Evolutionary conservation across 2,329 filamentous ascomycete genomes (phyloP), one percentile per base, ranked within the genome.

Genomic region (Chaetomium sp.): DNA sequence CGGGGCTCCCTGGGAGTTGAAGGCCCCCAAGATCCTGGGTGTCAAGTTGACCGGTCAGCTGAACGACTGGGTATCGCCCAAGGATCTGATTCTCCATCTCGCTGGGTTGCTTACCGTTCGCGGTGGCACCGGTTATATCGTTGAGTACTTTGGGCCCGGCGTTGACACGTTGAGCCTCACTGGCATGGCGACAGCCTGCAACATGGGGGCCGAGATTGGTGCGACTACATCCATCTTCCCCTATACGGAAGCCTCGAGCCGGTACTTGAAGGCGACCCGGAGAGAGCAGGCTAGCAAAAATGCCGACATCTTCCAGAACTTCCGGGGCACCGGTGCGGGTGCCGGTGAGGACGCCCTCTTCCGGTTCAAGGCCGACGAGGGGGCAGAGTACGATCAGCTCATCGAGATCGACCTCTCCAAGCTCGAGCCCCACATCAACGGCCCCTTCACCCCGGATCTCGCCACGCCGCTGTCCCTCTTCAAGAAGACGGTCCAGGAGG

Each of bases 161-260:
- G 91, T 98, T 2, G 87, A 97, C 69, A 90, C 92, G 0, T 84
- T 99, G 59, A 96, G 92, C 78, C 90, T 88, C 72, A 99, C 94
- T 0, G 95, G 94, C 67, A 96, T 96, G 92, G 90, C 92, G 1
- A 98, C 95, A 0, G 87, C 91, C 47, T 92, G 87, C 75, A 97
- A 96, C 78, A 96, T 96, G 91, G 92, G 75, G 68, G 85, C 86
- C 67, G 95, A 96, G 82, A 92, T 96, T 65, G 96, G 93, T 72
- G 95, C 92, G n/a, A 98, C 92, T 29, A 98, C 92, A 12, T 97
- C 91, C 64, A 87, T 96, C 72, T 97, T 99, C 86, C 95, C 95
- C 53, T 98, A 94, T 79, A 95, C 91, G 10, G 82, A 87, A 9
- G 89, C 90, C 60, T 94, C 96, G 74, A 83, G 90, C 23, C 89